Evolutionary conservation across 371 early-diverging fungal species (phyloP), one percentile per base, ranked within the genome.

Genomic region (Syncephalastrum monosporum): DNA sequence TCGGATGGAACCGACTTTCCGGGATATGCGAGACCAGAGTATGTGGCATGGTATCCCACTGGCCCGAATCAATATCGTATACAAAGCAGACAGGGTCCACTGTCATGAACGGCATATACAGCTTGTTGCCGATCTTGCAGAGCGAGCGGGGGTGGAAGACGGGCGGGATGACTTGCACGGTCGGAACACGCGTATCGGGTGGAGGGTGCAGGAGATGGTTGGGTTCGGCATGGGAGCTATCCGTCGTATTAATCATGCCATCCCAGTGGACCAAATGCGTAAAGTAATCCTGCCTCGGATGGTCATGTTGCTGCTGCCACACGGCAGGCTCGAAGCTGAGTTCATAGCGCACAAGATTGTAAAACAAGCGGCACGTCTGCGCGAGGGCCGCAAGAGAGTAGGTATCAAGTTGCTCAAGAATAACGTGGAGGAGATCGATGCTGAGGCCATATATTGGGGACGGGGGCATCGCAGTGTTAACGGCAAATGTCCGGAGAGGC

Each of bases 101-200:
- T 1, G 63, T 52, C 68, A 67, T 63, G 50, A 63, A 67, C 42
- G 68, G 68, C 44, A 67, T 45, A 47, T 56, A 63, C 5, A 67
- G 27, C 38, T 54, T 41, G 33, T 53, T 41, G 23, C 61, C 68
- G 13, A 67, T 63, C n/a, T 52, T 45, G 25, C 53, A 57, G 17
- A 63, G 48, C 17, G 63, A 59, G 19, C 50, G 51, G 3, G 45
- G 25, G 23, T 63, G 52, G 50, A 44, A 65, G 8, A 60, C 54
- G 14, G 67, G 62, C 17, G 62, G 60, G 14, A 33, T 33, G 38
- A 33, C 38, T 33, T 33, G 38, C 5, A 33, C 38, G 10, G 38
- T 33, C 4, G 47, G 47, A 14, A 46, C 29, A 15, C 45, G 56
- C 5, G 45, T 24, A 6, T 46, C 33, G 33, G 19, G 19, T 27